These are phyloP conservation scores for Aspergillus sp. DNA, from an alignment of 2,329 filamentous ascomycete genomes.

Conservation along the genomic window DNA sequence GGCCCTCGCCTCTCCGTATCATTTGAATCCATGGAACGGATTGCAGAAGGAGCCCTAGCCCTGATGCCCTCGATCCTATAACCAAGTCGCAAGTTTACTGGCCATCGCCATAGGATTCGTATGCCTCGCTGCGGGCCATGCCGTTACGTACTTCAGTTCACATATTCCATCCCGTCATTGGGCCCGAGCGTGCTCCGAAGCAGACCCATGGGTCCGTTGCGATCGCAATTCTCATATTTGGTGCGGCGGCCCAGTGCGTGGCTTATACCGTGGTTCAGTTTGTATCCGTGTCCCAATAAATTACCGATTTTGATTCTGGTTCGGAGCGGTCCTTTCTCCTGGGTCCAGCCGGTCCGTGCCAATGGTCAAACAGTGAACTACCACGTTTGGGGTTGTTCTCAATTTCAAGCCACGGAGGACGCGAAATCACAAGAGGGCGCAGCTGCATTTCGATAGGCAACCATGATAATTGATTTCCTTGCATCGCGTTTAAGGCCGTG, in stretches of 20 bases:
- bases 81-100: background rate
- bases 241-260: background rate
- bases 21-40: constrained; percentile 18
- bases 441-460: background rate
- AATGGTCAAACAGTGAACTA: background rate
- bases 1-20: background rate
- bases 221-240: background rate
- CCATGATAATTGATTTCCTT: background rate
- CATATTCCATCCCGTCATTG: background rate
- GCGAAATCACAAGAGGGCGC: background rate
- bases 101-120: background rate
- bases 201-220: background rate
- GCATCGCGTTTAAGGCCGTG: background rate
- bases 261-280: background rate
- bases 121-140: background rate
- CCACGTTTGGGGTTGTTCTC: background rate
- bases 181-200: constrained; percentile 19
- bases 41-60: background rate
- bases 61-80: background rate
- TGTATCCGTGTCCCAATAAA: background rate
- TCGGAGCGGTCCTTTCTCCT: constrained; percentile 8
- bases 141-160: background rate
- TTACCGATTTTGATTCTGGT: background rate
- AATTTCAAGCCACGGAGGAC: background rate
- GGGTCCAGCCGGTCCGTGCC: background rate